A percentile compares a stretch with the other conserved stretches of the same genome.
These are phyloP conservation scores for Solanum pennellii DNA, from an alignment of 257 asterid species.

Conservation along the genomic window DNA sequence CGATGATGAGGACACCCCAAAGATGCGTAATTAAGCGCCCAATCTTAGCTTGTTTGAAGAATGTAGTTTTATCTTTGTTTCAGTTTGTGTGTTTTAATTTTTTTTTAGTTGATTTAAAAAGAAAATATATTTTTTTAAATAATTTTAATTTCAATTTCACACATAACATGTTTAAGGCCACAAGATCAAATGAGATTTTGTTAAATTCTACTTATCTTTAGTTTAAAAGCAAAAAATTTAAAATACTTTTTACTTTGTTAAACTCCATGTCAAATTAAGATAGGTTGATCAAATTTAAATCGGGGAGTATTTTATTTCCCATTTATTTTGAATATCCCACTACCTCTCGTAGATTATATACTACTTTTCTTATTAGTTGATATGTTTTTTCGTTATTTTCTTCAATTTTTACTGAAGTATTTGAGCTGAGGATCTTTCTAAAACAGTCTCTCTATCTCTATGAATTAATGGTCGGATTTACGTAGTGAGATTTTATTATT, in stretches of 20 bases:
- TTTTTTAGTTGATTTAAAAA: too few relatives aligned
- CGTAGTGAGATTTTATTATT: too few relatives aligned
- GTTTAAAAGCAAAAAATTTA: too few relatives aligned
- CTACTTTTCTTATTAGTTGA: too few relatives aligned
- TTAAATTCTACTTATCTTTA: too few relatives aligned
- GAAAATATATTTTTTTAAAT: too few relatives aligned
- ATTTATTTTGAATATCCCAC: neutral
- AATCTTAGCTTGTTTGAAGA: neutral
- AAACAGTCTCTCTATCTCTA: neutral
- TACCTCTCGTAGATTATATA: neutral
- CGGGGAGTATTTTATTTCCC: neutral
- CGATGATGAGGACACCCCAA: neutral
- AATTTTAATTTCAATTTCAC: neutral
- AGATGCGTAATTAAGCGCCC: neutral
- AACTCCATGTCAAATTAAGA: neutral
- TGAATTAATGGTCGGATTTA: neutral
- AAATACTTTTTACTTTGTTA: too few relatives aligned
- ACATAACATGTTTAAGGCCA: neutral
- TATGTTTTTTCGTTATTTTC: neutral
- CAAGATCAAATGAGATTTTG: neutral
- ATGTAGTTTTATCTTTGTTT: too few relatives aligned
- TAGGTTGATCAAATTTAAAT: too few relatives aligned
- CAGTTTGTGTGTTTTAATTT: neutral
- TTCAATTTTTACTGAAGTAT: too few relatives aligned
- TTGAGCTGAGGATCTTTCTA: neutral